These are phyloP conservation scores for Ophiostoma sp. DNA, from an alignment of 2,329 filamentous ascomycete species.

Conservation along the genomic window DNA sequence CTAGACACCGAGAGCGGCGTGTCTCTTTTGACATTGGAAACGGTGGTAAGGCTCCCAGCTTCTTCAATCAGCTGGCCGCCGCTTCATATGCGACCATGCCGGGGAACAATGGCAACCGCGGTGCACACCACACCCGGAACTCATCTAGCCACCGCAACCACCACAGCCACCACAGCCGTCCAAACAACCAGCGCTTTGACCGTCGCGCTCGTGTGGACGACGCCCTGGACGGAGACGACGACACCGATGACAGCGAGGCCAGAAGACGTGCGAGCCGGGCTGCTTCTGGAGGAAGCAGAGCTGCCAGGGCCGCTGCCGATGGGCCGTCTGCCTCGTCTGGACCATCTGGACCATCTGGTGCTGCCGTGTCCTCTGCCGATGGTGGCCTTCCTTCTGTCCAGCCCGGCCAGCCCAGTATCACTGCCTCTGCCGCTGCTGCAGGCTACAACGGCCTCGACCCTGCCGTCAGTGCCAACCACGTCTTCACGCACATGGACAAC, in stretches of 20 bases:
- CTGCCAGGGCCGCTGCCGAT: background rate
- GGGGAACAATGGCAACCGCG: background rate
- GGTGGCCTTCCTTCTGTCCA: background rate
- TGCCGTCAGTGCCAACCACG: background rate
- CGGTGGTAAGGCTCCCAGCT: slow-evolving; percentile 6
- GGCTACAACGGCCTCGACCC: slow-evolving; percentile 3
- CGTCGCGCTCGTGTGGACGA: slow-evolving; percentile 23
- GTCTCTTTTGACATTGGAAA: slow-evolving; percentile 21
- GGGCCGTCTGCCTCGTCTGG: background rate
- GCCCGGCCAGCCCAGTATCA: slow-evolving; percentile 14
- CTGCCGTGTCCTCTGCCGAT: background rate
- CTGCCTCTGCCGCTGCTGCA: slow-evolving; percentile 21
- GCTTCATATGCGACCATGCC: background rate
- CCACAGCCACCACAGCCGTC: background rate
- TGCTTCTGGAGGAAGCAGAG: background rate
- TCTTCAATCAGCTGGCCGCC: slow-evolving; percentile 18
- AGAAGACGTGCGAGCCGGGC: too few species aligned
- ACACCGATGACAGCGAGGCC: slow-evolving; percentile 17
- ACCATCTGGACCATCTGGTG: background rate
- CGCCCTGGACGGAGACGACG: slow-evolving; percentile 18
- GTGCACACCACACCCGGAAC: background rate
- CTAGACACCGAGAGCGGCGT: slow-evolving; percentile 14
- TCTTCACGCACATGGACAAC: slow-evolving; percentile 4
- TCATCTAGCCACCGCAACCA: background rate
- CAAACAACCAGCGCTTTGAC: background rate